These are phyloP conservation scores for Prunus fruticosa DNA, from an alignment of 306 rosid genomes.

Conservation along the genomic window DNA sequence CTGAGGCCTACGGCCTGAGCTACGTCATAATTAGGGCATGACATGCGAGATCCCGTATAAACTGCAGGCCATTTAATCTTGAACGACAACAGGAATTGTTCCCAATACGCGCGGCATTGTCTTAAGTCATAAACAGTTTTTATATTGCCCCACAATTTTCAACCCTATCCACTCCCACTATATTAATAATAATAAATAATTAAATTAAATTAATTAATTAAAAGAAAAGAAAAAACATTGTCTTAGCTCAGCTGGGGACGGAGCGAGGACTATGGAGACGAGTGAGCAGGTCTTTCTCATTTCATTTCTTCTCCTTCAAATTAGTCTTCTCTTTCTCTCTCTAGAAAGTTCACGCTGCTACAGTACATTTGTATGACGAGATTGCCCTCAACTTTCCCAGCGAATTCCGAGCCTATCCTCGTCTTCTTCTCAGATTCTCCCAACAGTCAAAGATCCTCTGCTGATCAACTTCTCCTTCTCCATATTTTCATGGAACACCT, in stretches of 20 bases:
- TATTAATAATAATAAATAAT: neutral
- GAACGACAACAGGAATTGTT: too few relatives aligned
- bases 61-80: too few relatives aligned
- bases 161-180: conserved; percentile 17
- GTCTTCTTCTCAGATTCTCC: conserved; percentile 26
- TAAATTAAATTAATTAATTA: too few relatives aligned
- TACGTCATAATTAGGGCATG: neutral
- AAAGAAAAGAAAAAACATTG: too few relatives aligned
- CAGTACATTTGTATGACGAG: conserved; percentile 13
- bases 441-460: conserved; percentile 42
- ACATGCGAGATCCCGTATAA: too few relatives aligned
- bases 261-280: neutral
- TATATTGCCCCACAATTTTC: conserved; percentile 1
- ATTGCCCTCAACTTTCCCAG: conserved; percentile 21
- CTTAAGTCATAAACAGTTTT: neutral
- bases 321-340: neutral
- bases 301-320: neutral
- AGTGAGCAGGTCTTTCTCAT: too few relatives aligned
- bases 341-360: neutral
- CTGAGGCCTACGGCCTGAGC: neutral
- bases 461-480: conserved; percentile 24
- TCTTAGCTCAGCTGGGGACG: neutral
- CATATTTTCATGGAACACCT: conserved; percentile 24
- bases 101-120: neutral
- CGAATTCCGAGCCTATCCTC: conserved; percentile 15